phyloP scores from a whole-genome alignment of 176 grass and related monocot species.

The Themeda triandra region DNA sequence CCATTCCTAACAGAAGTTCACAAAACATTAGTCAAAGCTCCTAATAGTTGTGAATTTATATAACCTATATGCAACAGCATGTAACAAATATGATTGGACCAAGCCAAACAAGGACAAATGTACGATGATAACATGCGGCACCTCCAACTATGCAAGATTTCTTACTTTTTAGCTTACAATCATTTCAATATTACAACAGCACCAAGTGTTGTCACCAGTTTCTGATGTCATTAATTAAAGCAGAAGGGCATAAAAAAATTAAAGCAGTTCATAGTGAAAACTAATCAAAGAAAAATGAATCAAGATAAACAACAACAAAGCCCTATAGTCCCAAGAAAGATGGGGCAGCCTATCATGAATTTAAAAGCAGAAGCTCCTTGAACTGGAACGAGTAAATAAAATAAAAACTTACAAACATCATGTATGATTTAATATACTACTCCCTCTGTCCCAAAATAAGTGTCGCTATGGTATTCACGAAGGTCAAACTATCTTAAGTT shows the following conservation, averaged over 20 bases:
- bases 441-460: too few relatives aligned
- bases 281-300: background rate
- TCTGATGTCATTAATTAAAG: background rate
- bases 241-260: background rate
- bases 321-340: background rate
- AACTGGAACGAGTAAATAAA: background rate
- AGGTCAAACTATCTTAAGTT: too few relatives aligned
- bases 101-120: conserved; percentile 6
- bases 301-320: background rate
- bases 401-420: background rate
- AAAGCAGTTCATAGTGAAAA: background rate
- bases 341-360: background rate
- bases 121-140: background rate
- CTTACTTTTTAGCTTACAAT: background rate
- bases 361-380: background rate
- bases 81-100: background rate
- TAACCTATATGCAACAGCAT: background rate
- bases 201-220: background rate
- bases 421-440: background rate
- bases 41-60: background rate
- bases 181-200: background rate
- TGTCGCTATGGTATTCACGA: too few relatives aligned
- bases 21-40: conserved; percentile 34
- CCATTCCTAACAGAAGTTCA: conserved; percentile 67
- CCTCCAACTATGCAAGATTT: background rate